These are phyloP conservation scores for Phytophthora uliginosa DNA, from an alignment of 352 stramenopile genomes.

Conservation along the genomic window DNA sequence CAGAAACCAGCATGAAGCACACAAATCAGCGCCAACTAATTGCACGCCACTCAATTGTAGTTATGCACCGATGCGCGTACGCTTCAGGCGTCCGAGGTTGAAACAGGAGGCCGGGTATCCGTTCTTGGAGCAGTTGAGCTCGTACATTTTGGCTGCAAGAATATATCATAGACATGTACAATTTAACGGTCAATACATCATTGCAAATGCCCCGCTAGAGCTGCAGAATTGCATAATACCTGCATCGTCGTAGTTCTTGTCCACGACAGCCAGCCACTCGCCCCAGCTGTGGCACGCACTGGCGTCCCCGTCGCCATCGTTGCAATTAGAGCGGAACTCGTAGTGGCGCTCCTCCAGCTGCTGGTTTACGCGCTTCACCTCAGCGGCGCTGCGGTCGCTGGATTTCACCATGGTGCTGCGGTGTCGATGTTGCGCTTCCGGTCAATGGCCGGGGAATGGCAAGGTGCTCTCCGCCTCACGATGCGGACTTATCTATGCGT, in stretches of 20 bases:
- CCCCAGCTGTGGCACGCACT: conserved; percentile 90
- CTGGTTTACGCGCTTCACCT: conserved; percentile 85
- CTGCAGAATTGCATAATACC: conserved; percentile 32
- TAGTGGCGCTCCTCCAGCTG: conserved; percentile 89
- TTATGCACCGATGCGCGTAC: conserved; percentile 42
- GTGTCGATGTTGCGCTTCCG: background rate
- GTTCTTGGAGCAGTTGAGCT: conserved; percentile 88
- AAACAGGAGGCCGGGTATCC: conserved; percentile 88
- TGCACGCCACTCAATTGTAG: background rate
- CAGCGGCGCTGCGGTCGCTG: conserved; percentile 59
- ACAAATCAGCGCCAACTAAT: background rate
- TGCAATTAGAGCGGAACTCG: conserved; percentile 91
- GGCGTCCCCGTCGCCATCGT: conserved; percentile 85
- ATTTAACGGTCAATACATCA: background rate
- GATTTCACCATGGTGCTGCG: conserved; percentile 40
- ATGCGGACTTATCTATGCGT: conserved; percentile 9
- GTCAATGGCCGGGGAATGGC: conserved; percentile 6
- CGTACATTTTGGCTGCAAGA: conserved; percentile 74
- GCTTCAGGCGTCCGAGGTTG: conserved; percentile 84
- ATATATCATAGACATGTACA: background rate
- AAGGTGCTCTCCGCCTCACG: conserved; percentile 1
- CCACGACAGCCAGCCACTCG: conserved; percentile 88
- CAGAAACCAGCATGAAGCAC: background rate
- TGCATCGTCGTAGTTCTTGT: conserved; percentile 87
- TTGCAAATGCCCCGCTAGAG: background rate